Evolutionary conservation across 441 rosid species (phyloP).

Genomic region (Raphanus hybrid): DNA sequence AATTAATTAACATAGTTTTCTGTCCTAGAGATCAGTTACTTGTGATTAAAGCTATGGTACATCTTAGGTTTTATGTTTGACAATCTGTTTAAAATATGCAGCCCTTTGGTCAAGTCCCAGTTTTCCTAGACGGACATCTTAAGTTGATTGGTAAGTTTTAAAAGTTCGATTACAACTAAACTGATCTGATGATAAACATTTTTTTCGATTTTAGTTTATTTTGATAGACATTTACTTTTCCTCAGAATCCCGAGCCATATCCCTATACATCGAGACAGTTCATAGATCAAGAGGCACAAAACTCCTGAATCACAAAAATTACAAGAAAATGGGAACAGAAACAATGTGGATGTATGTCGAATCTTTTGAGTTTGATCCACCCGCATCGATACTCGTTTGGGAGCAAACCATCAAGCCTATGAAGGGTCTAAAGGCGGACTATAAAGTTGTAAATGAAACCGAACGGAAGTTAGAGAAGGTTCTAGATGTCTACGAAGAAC

Average conservation of each 20-base stretch:
- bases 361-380: constrained; percentile 57
- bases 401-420: constrained; percentile 53
- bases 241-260: constrained; percentile 41
- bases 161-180: background rate
- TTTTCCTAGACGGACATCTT: constrained; percentile 35
- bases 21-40: background rate
- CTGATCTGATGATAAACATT: background rate
- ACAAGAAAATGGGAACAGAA: constrained; percentile 37
- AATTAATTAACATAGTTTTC: background rate
- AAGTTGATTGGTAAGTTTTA: constrained; percentile 41
- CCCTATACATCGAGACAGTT: constrained; percentile 46
- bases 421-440: constrained; percentile 49
- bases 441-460: constrained; percentile 45
- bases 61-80: background rate
- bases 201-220: background rate
- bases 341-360: constrained; percentile 65
- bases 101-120: constrained; percentile 52
- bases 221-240: background rate
- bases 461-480: constrained; percentile 56
- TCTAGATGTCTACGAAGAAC: constrained; percentile 69
- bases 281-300: constrained; percentile 50
- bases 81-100: constrained; percentile 17
- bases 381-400: constrained; percentile 49
- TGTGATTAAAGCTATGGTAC: background rate
- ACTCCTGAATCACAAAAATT: constrained; percentile 35